Percentiles rank a stretch among this genome's conserved stretches.
phyloP scores from a whole-genome alignment of 2,329 filamentous ascomycete species.

The Paraphaeosphaeria sporulosa region DNA sequence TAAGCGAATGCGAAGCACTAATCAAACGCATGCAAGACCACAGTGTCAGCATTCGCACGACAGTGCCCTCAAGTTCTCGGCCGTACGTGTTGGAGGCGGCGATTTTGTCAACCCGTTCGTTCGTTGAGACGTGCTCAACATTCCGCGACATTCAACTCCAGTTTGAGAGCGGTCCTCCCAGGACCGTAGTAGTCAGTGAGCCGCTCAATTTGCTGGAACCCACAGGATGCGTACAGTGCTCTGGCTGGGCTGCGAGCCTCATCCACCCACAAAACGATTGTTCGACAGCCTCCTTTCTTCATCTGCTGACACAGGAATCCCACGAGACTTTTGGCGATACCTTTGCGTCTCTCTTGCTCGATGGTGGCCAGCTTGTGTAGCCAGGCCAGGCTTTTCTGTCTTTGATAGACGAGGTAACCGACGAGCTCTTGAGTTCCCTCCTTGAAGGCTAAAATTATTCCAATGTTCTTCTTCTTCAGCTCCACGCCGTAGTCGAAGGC shows the following conservation, averaged over 20 bases:
- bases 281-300: neutral
- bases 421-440: conserved; percentile 38
- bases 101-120: neutral
- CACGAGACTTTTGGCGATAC: neutral
- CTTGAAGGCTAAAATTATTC: conserved; percentile 47
- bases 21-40: neutral
- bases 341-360: neutral
- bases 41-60: neutral
- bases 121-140: neutral
- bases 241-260: neutral
- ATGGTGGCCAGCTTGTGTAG: conserved; percentile 55
- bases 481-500: conserved; percentile 57
- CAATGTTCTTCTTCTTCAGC: conserved; percentile 59
- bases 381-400: conserved; percentile 54
- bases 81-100: neutral
- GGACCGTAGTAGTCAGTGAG: neutral
- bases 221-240: neutral
- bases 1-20: conserved; percentile 3
- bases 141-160: neutral
- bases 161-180: neutral
- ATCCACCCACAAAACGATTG: neutral
- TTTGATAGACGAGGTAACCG: conserved; percentile 58
- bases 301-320: neutral
- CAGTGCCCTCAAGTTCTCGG: neutral
- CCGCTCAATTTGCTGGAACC: neutral